phyloP scores from a whole-genome alignment of 2,329 filamentous ascomycete genomes.

The Diaporthe citri region DNA sequence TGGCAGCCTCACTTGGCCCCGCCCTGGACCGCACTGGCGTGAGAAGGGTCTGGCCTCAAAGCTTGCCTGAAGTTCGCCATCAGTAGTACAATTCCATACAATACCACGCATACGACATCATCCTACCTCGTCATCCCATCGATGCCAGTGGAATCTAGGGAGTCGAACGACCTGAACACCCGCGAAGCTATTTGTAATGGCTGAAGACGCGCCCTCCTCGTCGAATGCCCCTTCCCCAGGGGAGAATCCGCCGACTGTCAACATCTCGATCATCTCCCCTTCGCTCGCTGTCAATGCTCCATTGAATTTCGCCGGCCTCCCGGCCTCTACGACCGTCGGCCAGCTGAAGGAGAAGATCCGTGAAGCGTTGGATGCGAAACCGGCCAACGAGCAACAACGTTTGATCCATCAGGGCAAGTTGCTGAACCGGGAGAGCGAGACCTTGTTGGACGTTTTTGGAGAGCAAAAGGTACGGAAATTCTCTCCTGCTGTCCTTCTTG shows the following conservation, averaged over 20 bases:
- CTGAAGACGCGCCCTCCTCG: constrained; percentile 51
- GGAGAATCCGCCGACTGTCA: constrained; percentile 56
- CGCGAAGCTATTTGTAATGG: constrained; percentile 51
- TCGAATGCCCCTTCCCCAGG: constrained; percentile 45
- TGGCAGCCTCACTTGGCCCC: constrained; percentile 31
- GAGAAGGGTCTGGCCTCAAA: constrained; percentile 38
- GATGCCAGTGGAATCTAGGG: constrained; percentile 7
- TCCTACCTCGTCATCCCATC: neutral
- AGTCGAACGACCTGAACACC: constrained; percentile 35
- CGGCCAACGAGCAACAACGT: constrained; percentile 67
- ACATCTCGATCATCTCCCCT: constrained; percentile 70
- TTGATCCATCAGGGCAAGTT: constrained; percentile 72
- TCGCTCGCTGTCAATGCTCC: constrained; percentile 66
- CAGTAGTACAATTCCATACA: neutral
- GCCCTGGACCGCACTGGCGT: constrained; percentile 16
- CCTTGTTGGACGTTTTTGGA: constrained; percentile 69
- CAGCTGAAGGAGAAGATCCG: constrained; percentile 71
- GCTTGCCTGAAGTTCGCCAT: constrained; percentile 5
- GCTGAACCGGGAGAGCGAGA: constrained; percentile 66
- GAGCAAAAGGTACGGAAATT: constrained; percentile 60
- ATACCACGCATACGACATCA: neutral
- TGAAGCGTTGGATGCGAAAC: constrained; percentile 61
- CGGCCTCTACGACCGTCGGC: constrained; percentile 65
- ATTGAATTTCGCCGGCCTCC: constrained; percentile 62
- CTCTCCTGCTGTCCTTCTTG: neutral